Conservation (phyloP, 352 stramenopile species). For the Thalassiosira hispida region DNA sequence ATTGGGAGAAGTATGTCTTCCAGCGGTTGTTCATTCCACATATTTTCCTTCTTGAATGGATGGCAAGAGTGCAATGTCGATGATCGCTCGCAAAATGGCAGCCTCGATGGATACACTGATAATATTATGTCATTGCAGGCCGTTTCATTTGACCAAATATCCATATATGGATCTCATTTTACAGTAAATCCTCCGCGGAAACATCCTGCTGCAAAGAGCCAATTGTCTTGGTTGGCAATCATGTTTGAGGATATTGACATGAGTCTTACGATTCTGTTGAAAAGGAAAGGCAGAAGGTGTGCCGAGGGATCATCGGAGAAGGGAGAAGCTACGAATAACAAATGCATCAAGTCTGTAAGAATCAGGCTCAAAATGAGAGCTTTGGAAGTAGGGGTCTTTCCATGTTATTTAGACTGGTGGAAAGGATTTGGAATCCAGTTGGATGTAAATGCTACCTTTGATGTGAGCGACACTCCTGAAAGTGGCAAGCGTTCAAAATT, state of each 20-base stretch:
- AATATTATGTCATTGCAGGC: conserved; percentile 35
- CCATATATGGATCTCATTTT: conserved; percentile 42
- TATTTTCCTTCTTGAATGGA: conserved; percentile 55
- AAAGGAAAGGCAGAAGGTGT: conserved; percentile 26
- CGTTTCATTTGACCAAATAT: conserved; percentile 50
- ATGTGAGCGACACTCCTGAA: conserved; percentile 3
- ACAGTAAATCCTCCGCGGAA: conserved; percentile 18
- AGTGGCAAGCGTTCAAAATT: conserved; percentile 10
- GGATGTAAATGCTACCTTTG: conserved; percentile 28
- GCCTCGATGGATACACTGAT: conserved; percentile 1
- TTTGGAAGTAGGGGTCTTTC: conserved; percentile 41
- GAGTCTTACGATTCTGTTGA: conserved; percentile 40
- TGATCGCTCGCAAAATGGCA: conserved; percentile 1
- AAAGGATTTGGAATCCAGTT: conserved; percentile 31
- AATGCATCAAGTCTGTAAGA: conserved; percentile 25
- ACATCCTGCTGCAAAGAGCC: conserved; percentile 16
- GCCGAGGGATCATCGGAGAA: neutral
- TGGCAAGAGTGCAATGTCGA: conserved; percentile 20
- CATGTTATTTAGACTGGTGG: conserved; percentile 24
- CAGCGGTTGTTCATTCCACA: conserved; percentile 46
- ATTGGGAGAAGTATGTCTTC: conserved; percentile 46
- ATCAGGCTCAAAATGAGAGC: conserved; percentile 28
- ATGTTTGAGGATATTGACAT: conserved; percentile 48
- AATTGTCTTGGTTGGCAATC: conserved; percentile 35
- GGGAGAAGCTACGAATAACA: neutral